phyloP scores from a whole-genome alignment of 2,329 filamentous ascomycete genomes.

The Hortaea sp. region DNA sequence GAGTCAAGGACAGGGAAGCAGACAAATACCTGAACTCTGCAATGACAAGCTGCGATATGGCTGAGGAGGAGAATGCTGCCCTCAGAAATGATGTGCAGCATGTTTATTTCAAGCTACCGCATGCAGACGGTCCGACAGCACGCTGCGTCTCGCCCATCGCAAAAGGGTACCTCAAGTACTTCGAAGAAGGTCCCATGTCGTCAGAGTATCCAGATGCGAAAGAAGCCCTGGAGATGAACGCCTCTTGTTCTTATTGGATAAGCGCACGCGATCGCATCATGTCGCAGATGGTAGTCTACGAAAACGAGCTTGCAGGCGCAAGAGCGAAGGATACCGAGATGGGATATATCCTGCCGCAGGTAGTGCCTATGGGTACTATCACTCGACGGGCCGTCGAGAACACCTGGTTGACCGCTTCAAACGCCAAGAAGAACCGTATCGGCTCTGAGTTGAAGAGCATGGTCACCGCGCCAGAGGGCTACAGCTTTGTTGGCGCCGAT shows the following conservation, averaged over 20 bases:
- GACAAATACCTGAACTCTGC: slow-evolving; percentile 60
- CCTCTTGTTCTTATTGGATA: slow-evolving; percentile 98
- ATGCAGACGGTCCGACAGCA: slow-evolving; percentile 83
- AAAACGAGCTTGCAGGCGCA: slow-evolving; percentile 44
- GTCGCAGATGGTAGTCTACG: slow-evolving; percentile 90
- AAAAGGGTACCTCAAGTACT: slow-evolving; percentile 82
- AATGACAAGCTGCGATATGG: slow-evolving; percentile 65
- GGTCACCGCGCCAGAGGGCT: slow-evolving; percentile 82
- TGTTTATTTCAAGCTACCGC: slow-evolving; percentile 84
- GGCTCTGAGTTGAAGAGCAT: slow-evolving; percentile 96
- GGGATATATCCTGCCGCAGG: slow-evolving; percentile 89
- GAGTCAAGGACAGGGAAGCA: slow-evolving; percentile 54
- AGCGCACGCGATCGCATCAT: slow-evolving; percentile 86
- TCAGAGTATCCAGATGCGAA: slow-evolving; percentile 87
- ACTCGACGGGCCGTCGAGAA: slow-evolving; percentile 92
- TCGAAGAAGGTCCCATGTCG: slow-evolving; percentile 77
- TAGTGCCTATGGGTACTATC: slow-evolving; percentile 97
- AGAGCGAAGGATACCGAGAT: slow-evolving; percentile 26
- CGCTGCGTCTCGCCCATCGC: slow-evolving; percentile 81
- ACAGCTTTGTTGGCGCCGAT: slow-evolving; percentile 91
- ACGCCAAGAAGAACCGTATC: slow-evolving; percentile 91
- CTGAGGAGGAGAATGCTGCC: slow-evolving; percentile 56
- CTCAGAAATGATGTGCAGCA: slow-evolving; percentile 58
- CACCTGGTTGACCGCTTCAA: slow-evolving; percentile 95
- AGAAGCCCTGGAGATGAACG: slow-evolving; percentile 95